These are phyloP conservation scores for Camellia granthamiana DNA, from an alignment of 148 eudicot species.

Conservation along the genomic window DNA sequence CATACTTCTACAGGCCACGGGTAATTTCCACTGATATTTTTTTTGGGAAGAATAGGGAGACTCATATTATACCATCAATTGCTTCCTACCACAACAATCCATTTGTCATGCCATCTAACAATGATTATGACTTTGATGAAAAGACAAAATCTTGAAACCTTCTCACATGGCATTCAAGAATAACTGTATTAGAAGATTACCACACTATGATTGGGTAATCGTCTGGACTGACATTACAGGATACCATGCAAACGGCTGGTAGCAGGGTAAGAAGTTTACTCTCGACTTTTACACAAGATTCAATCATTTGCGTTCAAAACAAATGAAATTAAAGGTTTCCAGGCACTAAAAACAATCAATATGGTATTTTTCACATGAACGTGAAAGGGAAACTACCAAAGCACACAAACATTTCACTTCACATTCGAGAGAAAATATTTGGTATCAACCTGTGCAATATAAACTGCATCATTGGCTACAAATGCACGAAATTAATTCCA, in stretches of 20 bases:
- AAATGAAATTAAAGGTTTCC: not conserved
- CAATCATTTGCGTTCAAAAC: not conserved
- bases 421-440: not conserved
- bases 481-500: not conserved
- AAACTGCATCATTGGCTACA: not conserved
- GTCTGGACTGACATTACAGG: not conserved
- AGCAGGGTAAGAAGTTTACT: not conserved
- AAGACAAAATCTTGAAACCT: not conserved
- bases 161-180: not conserved
- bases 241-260: not conserved
- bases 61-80: too few relatives aligned
- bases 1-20: too few relatives aligned
- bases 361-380: not conserved
- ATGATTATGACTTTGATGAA: not conserved
- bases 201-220: conserved; percentile 4
- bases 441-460: not conserved
- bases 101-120: not conserved
- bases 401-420: not conserved
- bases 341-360: not conserved
- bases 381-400: not conserved
- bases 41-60: not conserved
- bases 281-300: not conserved
- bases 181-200: not conserved
- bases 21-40: not conserved
- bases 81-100: not conserved